Evolutionary conservation across 768 basidiomycete genomes (phyloP).

Genomic region (Amanita rubescens): DNA sequence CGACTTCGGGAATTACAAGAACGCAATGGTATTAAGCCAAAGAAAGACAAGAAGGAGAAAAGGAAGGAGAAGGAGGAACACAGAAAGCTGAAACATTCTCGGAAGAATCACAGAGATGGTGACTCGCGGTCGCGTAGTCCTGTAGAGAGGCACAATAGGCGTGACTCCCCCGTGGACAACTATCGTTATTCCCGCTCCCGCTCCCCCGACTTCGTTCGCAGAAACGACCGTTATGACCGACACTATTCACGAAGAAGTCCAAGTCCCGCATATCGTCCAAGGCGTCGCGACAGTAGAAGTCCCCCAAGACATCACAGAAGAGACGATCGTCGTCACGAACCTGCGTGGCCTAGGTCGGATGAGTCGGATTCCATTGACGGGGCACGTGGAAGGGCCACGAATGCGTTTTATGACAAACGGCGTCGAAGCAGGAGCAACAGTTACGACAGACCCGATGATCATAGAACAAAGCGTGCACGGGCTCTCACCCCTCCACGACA

Average conservation of each 20-base stretch:
- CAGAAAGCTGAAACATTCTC: conserved; percentile 34
- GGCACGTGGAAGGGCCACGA: conserved; percentile 17
- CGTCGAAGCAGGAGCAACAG: conserved; percentile 30
- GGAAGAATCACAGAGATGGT: conserved; percentile 22
- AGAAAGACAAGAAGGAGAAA: conserved; percentile 69
- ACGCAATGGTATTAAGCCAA: conserved; percentile 72
- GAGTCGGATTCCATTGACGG: conserved; percentile 38
- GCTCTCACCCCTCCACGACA: conserved; percentile 34
- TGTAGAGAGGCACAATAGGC: neutral
- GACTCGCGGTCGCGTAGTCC: conserved; percentile 39
- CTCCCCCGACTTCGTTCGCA: conserved; percentile 30
- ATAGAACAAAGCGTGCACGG: conserved; percentile 43
- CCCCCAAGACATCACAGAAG: conserved; percentile 20
- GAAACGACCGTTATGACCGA: conserved; percentile 21
- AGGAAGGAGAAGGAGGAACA: conserved; percentile 41
- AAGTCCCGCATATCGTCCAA: conserved; percentile 26
- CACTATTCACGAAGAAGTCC: conserved; percentile 18
- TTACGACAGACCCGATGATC: conserved; percentile 16
- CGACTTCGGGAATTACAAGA: conserved; percentile 77
- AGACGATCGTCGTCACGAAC: conserved; percentile 24
- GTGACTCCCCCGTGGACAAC: neutral
- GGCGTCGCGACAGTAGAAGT: conserved; percentile 22
- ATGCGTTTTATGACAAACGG: conserved; percentile 29
- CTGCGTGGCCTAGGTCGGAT: conserved; percentile 42
- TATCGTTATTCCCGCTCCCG: conserved; percentile 29